Conservation (phyloP, 1,284 basidiomycete genomes). For the Rhodotorula sp. region DNA sequence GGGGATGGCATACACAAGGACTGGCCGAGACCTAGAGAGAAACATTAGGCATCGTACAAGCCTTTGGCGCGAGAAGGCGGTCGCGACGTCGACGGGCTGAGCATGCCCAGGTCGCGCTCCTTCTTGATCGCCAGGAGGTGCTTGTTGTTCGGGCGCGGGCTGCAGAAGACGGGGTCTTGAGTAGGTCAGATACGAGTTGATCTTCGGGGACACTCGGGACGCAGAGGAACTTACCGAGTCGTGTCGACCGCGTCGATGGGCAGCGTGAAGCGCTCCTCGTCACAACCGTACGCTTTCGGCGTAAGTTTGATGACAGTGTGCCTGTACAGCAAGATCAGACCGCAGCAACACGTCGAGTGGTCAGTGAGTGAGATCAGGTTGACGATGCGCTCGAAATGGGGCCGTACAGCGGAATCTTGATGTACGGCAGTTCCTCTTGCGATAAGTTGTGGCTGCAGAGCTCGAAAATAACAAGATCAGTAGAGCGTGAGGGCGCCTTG, state of each 20-base stretch:
- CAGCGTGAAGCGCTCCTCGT: constrained; percentile 88
- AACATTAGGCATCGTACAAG: constrained; percentile 9
- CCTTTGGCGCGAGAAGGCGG: constrained; percentile 14
- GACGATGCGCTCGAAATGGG: not conserved
- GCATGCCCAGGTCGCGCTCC: constrained; percentile 24
- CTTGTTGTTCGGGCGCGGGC: constrained; percentile 18
- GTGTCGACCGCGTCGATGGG: constrained; percentile 91
- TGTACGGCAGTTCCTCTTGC: constrained; percentile 93
- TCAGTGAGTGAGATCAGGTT: too few species aligned
- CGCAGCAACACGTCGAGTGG: too few species aligned
- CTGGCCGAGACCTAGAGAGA: not conserved
- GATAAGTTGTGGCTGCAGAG: constrained; percentile 75
- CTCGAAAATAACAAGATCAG: not conserved
- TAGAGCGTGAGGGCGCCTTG: too few species aligned
- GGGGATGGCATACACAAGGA: not conserved
- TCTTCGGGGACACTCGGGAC: too few species aligned
- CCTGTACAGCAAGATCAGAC: constrained; percentile 6
- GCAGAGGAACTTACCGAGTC: constrained; percentile 17
- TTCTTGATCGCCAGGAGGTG: constrained; percentile 11
- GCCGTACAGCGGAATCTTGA: constrained; percentile 62
- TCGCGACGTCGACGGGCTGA: constrained; percentile 19
- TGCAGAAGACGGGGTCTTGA: not conserved
- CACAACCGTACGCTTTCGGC: constrained; percentile 96
- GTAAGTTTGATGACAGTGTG: constrained; percentile 98
- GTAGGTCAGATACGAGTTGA: too few species aligned